Evolutionary conservation across 805 yeast genomes (phyloP), one percentile per base, ranked within the genome.

Genomic region (Pachysolen tannophilus): DNA sequence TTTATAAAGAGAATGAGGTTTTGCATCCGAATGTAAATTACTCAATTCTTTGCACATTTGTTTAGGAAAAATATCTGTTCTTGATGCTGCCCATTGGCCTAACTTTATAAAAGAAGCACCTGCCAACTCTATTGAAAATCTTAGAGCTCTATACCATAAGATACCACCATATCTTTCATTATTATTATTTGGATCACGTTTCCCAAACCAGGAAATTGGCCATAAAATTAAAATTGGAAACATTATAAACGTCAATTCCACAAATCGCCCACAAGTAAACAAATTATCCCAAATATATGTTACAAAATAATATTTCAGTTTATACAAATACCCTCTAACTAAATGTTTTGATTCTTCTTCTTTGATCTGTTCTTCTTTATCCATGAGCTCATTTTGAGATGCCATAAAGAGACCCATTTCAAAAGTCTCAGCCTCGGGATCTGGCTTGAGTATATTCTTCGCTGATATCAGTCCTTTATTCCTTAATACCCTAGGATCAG

Each of bases 11-110:
- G 82, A 60, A 61, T 92, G 99, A 5, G 80, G 69, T 39, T 71
- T 75, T 8, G 87, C 90, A 50, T 85, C 75, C 5, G 96, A 83
- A 55, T 92, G 99, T 37, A 92, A 60, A 17, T 70, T 60, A 8
- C 84, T 73, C 46, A 92, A 60, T 49, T 83, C 87, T 16, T 73
- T 72, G 54, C 97, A 90, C 56, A 90, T 59, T 27, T 72, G 83
- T 31, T 60, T 63, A 3, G 95, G 81, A 59, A 92, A 90, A 23
- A 92, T 81, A 58, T 92, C 99, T 0, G 94, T 84, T 56, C 99
- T 72, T 8, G 95, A 82, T 3, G 97, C 97, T 0, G 98, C 98
- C 99, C 99, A 92, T 61, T 92, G 99, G 3, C 97, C 98, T 38
- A 92, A 69, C 56, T 85, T 82, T 38, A 82, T 78, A 53, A 82